Conservation (phyloP, 208 protist species). For the Trypanosoma caninum region DNA sequence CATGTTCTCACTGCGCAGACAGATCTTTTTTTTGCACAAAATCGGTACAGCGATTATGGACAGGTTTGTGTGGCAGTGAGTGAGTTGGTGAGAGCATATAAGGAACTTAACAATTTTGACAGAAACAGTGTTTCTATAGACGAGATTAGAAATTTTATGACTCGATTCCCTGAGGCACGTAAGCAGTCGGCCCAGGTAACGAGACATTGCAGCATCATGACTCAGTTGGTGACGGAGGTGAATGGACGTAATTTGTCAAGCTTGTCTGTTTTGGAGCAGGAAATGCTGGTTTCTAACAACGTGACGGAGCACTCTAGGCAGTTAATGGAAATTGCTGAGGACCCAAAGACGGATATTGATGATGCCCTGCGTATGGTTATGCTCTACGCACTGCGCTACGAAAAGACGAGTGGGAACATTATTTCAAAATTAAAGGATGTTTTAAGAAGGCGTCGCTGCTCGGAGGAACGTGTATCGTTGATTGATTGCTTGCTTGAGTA, state of each 20-base stretch:
- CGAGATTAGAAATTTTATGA: constrained; percentile 87
- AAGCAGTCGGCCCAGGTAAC: constrained; percentile 80
- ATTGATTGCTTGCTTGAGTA: constrained; percentile 71
- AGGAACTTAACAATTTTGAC: constrained; percentile 87
- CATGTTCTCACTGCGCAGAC: constrained; percentile 78
- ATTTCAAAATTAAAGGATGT: constrained; percentile 61
- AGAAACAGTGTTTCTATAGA: constrained; percentile 76
- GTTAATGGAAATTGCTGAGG: constrained; percentile 75
- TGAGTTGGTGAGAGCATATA: constrained; percentile 94
- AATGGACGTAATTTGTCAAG: constrained; percentile 79
- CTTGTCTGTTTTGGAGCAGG: constrained; percentile 85
- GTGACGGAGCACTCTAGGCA: constrained; percentile 72
- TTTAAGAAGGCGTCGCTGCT: constrained; percentile 56
- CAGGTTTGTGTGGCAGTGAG: constrained; percentile 95
- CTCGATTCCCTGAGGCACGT: constrained; percentile 75
- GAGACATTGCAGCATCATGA: constrained; percentile 77
- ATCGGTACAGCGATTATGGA: constrained; percentile 97
- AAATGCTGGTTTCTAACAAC: constrained; percentile 73
- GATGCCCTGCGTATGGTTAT: constrained; percentile 77
- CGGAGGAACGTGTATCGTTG: constrained; percentile 52
- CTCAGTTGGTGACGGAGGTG: constrained; percentile 70
- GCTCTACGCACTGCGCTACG: constrained; percentile 77
- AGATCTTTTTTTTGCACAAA: constrained; percentile 95
- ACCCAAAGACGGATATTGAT: constrained; percentile 81
- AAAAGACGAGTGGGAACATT: constrained; percentile 65